These are phyloP conservation scores for Pseudoneurospora amorphoporcata DNA, from an alignment of 495 filamentous ascomycete genomes.

Conservation along the genomic window DNA sequence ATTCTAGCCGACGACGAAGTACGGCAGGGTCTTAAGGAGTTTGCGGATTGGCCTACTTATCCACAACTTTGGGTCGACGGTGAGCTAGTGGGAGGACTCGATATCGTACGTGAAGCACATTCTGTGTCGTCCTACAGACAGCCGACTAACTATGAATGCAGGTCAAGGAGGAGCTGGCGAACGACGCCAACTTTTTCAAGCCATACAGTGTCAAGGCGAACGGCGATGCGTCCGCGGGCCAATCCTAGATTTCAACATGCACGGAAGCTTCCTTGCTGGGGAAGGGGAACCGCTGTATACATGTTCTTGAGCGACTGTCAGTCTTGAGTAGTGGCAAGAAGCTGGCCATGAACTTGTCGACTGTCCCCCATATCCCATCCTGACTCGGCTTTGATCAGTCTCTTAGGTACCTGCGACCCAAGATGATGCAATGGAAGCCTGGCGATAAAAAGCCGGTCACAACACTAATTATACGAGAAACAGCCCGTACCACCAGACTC, in stretches of 20 bases:
- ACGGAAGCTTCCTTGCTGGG: neutral
- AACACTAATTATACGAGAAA: neutral
- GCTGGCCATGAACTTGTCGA: neutral
- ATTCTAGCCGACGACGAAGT: conserved; percentile 97
- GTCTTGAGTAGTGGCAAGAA: neutral
- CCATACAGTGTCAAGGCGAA: conserved; percentile 47
- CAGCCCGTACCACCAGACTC: neutral
- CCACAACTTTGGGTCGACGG: conserved; percentile 80
- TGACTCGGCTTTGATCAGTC: neutral
- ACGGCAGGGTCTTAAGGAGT: conserved; percentile 87
- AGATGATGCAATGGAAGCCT: neutral
- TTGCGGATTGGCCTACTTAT: conserved; percentile 94
- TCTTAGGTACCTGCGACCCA: neutral
- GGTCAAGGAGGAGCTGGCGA: conserved; percentile 31
- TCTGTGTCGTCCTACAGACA: neutral
- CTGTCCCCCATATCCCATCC: neutral
- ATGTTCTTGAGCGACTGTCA: neutral
- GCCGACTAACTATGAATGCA: conserved; percentile 11
- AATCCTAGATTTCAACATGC: neutral
- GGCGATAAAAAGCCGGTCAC: neutral
- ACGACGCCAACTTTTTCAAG: conserved; percentile 58
- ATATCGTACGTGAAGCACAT: conserved; percentile 64
- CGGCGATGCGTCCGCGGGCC: conserved; percentile 17
- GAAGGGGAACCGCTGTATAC: neutral
- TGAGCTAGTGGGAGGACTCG: conserved; percentile 81